phyloP scores from a whole-genome alignment of 2,329 filamentous ascomycete genomes.

The Phialocephala sp. region DNA sequence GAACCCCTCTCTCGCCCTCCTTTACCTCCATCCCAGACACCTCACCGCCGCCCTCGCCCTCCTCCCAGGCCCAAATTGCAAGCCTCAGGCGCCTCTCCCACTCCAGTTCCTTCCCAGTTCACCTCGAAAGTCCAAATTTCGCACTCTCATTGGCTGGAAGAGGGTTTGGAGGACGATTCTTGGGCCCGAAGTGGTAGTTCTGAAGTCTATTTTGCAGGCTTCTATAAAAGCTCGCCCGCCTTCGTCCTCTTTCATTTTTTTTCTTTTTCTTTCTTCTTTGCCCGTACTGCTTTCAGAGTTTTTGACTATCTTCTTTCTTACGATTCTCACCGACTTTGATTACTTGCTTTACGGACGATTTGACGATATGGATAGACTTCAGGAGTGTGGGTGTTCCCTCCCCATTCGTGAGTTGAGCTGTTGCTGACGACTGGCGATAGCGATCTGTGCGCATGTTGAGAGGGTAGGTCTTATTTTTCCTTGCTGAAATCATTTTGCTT shows the following conservation, averaged over 20 bases:
- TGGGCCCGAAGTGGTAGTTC: background rate
- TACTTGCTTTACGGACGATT: background rate
- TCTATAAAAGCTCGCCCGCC: background rate
- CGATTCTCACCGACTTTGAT: too few relatives aligned
- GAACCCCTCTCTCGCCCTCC: background rate
- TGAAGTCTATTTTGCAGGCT: too few relatives aligned
- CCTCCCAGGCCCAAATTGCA: background rate
- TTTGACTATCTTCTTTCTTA: background rate
- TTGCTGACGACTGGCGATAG: background rate
- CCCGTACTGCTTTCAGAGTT: background rate
- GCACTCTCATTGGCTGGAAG: background rate
- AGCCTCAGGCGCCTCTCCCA: background rate
- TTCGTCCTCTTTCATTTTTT: background rate
- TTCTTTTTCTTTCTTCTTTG: constrained; percentile 1
- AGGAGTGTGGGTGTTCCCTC: background rate
- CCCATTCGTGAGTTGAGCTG: background rate
- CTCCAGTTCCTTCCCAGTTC: background rate
- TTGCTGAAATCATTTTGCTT: background rate
- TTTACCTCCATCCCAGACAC: background rate
- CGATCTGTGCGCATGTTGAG: background rate
- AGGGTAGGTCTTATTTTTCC: background rate
- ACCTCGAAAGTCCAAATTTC: background rate
- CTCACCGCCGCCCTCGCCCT: background rate
- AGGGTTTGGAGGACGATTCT: background rate
- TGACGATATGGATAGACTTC: background rate